A percentile compares a stretch with the other conserved stretches of the same genome.
Conservation (phyloP, 768 basidiomycete genomes). For the Trametes punicea region DNA sequence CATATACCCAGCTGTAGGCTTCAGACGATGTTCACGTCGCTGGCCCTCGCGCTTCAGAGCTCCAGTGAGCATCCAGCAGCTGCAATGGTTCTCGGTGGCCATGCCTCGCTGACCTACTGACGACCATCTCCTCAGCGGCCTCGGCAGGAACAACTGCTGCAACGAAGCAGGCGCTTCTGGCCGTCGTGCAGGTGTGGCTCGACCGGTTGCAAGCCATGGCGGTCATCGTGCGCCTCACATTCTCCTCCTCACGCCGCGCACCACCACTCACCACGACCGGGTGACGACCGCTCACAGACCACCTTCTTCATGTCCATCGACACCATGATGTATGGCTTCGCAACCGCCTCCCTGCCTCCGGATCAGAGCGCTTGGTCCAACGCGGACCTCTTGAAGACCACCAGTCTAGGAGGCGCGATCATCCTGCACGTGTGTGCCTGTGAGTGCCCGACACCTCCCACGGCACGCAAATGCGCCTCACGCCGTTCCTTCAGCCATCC, state of each 20-base stretch:
- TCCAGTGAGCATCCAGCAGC: background rate
- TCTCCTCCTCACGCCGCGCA: background rate
- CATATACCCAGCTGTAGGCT: too few species aligned
- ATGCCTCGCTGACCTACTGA: background rate
- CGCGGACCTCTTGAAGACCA: conserved; percentile 11
- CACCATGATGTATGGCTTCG: conserved; percentile 41
- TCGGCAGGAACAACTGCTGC: background rate
- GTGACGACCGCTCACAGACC: conserved; percentile 36
- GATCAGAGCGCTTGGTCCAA: conserved; percentile 14
- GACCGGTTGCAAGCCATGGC: conserved; percentile 58
- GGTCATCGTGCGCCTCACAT: conserved; percentile 44
- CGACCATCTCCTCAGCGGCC: background rate
- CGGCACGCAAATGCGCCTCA: background rate
- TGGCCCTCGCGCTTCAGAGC: background rate
- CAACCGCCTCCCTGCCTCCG: conserved; percentile 24
- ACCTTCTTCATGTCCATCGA: conserved; percentile 63
- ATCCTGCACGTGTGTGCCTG: conserved; percentile 49
- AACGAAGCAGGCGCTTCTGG: conserved; percentile 16
- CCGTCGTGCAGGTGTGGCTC: conserved; percentile 54
- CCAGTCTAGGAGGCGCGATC: conserved; percentile 15
- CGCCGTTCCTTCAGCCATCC: conserved; percentile 30
- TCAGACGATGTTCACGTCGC: background rate
- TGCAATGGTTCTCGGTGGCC: background rate
- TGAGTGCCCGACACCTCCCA: conserved; percentile 30
- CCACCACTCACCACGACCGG: background rate